Base-by-base conservation (phyloP, 306 rosid species). In the Medicago ruthenica region DNA sequence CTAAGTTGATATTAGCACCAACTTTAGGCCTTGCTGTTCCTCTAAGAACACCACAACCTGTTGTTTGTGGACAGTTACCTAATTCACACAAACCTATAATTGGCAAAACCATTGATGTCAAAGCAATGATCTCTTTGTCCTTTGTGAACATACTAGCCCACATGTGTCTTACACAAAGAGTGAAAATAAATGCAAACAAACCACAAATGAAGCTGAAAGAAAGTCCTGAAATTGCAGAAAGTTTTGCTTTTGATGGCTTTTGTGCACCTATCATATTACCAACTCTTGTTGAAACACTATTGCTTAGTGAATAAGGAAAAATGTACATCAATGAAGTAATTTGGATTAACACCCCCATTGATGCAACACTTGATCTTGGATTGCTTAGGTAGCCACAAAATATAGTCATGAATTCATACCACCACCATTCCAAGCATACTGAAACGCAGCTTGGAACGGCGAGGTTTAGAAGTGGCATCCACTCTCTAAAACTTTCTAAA, bases 381-480 rank as follows among this genome's bases (percentile, higher is more conserved):
- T 87, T 88, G 1, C 80, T 0, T 9, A 94, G 36, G 55, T 88
- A 57, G 0, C 98, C 98, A 24, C 98, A 94, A 8, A 94, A 82
- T 57, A 94, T 20, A 22, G 88, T 94, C 98, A 94, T 92, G 67
- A 94, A 92, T 80, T 94, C 98, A 65, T 94, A 94, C 98, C 98
- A 94, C 98, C 98, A 94, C 98, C 98, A 94, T 77, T 94, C 98
- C 15, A 94, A 85, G 50, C 98, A 94, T 8, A 94, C 95, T 0
- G 98, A 94, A 60, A 94, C 74, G 83, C 98, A 94, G 80, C 97
- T 92, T 6, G 98, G 95, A 12, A 94, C 79, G 1, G 98, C 94
- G 60, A 94, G 55, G 69, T 84, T 85, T 5, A 94, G 78, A 8
- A 94, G 94, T 0, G 83, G 44, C 17, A 55, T 81, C 97, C 97